Percentiles rank a stretch among this genome's conserved stretches.
phyloP scores from a whole-genome alignment of 1,139 yeast genomes.

The Hansenula sp. region DNA sequence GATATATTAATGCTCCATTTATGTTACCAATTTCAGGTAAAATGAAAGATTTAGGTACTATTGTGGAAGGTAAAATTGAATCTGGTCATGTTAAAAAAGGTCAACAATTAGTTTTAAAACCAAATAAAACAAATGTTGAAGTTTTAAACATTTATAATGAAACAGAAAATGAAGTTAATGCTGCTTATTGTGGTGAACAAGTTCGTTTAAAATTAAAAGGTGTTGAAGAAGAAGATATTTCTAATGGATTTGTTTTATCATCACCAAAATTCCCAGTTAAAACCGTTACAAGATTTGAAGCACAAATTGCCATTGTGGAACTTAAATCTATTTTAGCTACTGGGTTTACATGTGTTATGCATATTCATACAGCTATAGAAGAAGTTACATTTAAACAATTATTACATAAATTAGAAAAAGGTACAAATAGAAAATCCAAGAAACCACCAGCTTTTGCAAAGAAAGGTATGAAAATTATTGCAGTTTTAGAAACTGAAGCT shows the following conservation, averaged over 20 bases:
- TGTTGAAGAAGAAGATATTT: conserved; percentile 94
- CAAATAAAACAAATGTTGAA: conserved; percentile 79
- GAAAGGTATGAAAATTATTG: conserved; percentile 98
- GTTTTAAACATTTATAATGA: conserved; percentile 86
- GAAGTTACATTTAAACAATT: conserved; percentile 81
- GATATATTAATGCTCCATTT: conserved; percentile 90
- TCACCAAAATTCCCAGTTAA: conserved; percentile 85
- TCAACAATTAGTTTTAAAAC: conserved; percentile 78
- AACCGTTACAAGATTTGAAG: conserved; percentile 87
- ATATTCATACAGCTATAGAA: conserved; percentile 96
- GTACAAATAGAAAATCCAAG: conserved; percentile 93
- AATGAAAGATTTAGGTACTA: conserved; percentile 94
- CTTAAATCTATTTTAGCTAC: conserved; percentile 89
- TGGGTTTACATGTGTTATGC: conserved; percentile 98
- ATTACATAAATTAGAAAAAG: conserved; percentile 91
- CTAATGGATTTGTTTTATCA: conserved; percentile 86
- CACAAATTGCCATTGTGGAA: conserved; percentile 96
- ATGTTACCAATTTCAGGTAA: conserved; percentile 95
- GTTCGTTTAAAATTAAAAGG: conserved; percentile 91
- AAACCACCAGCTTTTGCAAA: conserved; percentile 98
- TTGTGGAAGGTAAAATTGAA: conserved; percentile 97
- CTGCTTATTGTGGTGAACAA: conserved; percentile 95
- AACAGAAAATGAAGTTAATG: conserved; percentile 90
- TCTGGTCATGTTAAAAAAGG: conserved; percentile 89
- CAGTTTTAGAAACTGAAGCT: conserved; percentile 76